Evolutionary conservation across 192 early-diverging fungal species (phyloP).

Genomic region (Coemansia biformis): DNA sequence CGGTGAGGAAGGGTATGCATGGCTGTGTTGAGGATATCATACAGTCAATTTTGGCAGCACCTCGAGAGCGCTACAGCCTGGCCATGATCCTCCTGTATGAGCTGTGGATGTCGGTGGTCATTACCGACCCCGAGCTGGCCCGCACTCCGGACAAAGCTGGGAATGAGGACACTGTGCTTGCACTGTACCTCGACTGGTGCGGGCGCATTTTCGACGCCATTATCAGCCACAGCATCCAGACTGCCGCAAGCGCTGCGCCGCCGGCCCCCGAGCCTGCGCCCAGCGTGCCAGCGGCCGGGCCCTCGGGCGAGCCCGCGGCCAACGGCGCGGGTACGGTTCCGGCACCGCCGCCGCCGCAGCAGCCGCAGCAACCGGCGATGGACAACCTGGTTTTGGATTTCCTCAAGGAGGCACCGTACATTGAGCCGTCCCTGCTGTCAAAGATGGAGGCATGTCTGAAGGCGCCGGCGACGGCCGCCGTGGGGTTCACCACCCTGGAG

Average conservation of each 20-base stretch:
- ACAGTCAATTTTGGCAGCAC: constrained; percentile 21
- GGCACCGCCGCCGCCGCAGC: constrained; percentile 11
- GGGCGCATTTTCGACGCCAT: constrained; percentile 35
- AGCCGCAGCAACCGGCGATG: not conserved
- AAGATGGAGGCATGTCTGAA: constrained; percentile 26
- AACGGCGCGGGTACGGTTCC: no score
- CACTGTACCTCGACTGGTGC: constrained; percentile 42
- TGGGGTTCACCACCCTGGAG: constrained; percentile 33
- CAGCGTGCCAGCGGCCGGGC: no score
- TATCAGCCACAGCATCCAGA: constrained; percentile 13
- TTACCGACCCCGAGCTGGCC: constrained; percentile 26
- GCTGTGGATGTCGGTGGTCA: constrained; percentile 43
- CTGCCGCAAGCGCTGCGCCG: no score
- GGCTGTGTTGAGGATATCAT: constrained; percentile 20
- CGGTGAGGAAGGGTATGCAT: constrained; percentile 25
- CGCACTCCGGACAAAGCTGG: constrained; percentile 3
- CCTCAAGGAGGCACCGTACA: constrained; percentile 31
- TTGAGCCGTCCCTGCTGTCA: constrained; percentile 5
- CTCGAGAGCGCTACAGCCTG: constrained; percentile 26
- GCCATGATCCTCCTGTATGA: constrained; percentile 37
- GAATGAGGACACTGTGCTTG: constrained; percentile 11
- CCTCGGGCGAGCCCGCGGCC: no score
- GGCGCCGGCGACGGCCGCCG: constrained; percentile 14
- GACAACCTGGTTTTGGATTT: constrained; percentile 29
- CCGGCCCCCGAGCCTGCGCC: no score